These are phyloP conservation scores for Geranium incanum DNA, from an alignment of 441 rosid genomes.

Conservation along the genomic window DNA sequence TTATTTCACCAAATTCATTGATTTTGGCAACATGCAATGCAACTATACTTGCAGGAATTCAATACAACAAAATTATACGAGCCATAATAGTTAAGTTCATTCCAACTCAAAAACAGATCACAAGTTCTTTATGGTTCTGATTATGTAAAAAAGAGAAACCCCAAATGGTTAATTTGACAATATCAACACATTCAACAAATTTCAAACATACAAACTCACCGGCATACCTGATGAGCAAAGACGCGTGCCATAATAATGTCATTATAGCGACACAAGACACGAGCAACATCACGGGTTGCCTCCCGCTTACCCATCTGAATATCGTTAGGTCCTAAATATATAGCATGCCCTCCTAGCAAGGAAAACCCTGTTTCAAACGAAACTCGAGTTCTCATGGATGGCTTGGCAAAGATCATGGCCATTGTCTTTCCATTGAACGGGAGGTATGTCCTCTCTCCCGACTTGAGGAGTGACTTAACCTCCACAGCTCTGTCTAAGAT, in stretches of 20 bases:
- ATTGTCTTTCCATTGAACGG: constrained; percentile 26
- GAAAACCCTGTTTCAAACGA: constrained; percentile 24
- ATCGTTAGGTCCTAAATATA: constrained; percentile 16
- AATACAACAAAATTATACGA: no score
- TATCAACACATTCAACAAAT: not conserved
- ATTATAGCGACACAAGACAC: constrained; percentile 22
- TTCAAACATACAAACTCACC: not conserved
- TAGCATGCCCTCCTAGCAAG: constrained; percentile 23
- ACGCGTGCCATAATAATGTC: constrained; percentile 24
- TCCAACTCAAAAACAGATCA: not conserved
- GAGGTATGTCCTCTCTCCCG: constrained; percentile 25
- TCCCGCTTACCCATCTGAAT: constrained; percentile 28
- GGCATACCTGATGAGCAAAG: constrained; percentile 16
- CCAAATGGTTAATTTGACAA: not conserved
- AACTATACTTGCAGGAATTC: no score
- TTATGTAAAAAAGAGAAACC: not conserved
- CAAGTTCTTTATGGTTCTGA: not conserved
- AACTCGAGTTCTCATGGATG: constrained; percentile 24
- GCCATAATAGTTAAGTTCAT: no score
- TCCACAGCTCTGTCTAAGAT: constrained; percentile 22
- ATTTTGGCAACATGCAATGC: not conserved
- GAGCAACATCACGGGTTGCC: constrained; percentile 22
- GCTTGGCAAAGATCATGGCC: constrained; percentile 27
- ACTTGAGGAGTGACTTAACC: constrained; percentile 21
- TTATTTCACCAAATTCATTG: not conserved